phyloP scores from a whole-genome alignment of 2,329 filamentous ascomycete species.

The Trichoderma brevicompactum region DNA sequence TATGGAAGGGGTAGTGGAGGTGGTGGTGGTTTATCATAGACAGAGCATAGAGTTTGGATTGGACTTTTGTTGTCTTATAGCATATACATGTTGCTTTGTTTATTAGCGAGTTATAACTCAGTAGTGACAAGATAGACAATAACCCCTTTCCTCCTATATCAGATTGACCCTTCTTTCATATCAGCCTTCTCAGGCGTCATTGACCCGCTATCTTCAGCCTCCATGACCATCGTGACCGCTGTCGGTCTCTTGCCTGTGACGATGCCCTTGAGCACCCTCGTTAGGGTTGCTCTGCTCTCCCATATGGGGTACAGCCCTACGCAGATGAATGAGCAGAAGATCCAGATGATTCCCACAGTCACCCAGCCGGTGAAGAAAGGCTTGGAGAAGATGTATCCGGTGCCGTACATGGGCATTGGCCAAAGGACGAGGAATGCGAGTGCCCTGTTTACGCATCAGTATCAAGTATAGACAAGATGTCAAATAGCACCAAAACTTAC shows the following conservation, averaged over 20 bases:
- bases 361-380: constrained; percentile 77
- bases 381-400: constrained; percentile 65
- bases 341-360: constrained; percentile 71
- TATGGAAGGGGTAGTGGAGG: not conserved
- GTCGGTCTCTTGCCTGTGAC: constrained; percentile 16
- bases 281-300: constrained; percentile 69
- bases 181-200: constrained; percentile 22
- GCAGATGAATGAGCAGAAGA: constrained; percentile 70
- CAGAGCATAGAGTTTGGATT: not conserved
- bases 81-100: not conserved
- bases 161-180: constrained; percentile 15
- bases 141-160: not conserved
- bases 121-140: not conserved
- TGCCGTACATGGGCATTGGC: constrained; percentile 91
- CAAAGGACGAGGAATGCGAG: constrained; percentile 77
- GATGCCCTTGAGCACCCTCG: constrained; percentile 13
- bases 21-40: not conserved
- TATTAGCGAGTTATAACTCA: not conserved
- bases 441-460: constrained; percentile 47
- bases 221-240: not conserved
- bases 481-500: constrained; percentile 30
- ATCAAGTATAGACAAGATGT: not conserved
- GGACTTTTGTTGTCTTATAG: not conserved
- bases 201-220: constrained; percentile 6
- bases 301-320: constrained; percentile 83